Conservation (phyloP, 306 rosid species). For the Trifolium repens region DNA sequence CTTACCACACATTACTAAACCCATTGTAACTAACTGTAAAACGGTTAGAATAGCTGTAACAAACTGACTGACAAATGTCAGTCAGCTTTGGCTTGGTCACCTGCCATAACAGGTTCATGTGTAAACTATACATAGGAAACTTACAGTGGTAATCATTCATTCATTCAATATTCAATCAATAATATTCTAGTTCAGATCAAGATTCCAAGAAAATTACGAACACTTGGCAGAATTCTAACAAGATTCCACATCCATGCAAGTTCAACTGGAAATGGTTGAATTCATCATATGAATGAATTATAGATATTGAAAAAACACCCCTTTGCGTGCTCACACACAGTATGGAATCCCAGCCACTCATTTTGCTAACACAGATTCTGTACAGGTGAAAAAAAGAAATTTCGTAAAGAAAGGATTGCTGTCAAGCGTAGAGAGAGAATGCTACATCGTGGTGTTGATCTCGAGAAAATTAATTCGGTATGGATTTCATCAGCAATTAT, state of each 20-base stretch:
- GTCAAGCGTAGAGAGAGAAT: constrained; percentile 78
- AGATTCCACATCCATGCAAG: constrained; percentile 22
- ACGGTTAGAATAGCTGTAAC: too few species aligned
- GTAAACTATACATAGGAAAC: too few species aligned
- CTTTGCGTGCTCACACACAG: background rate
- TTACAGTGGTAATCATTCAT: too few species aligned
- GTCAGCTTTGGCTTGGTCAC: too few species aligned
- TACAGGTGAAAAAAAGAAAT: constrained; percentile 82
- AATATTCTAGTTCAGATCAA: too few species aligned
- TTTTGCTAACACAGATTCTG: constrained; percentile 38
- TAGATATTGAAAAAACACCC: background rate
- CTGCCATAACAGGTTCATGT: too few species aligned
- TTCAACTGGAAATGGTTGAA: constrained; percentile 29
- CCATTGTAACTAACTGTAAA: too few species aligned
- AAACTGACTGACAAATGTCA: too few species aligned
- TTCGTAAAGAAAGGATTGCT: constrained; percentile 72
- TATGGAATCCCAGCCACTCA: constrained; percentile 10
- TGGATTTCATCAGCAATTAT: constrained; percentile 22
- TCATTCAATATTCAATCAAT: too few species aligned
- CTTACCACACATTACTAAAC: too few species aligned
- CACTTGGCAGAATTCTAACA: too few species aligned
- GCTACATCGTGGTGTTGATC: constrained; percentile 78
- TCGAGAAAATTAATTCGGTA: constrained; percentile 76
- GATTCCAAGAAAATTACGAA: too few species aligned
- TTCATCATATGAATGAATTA: background rate